These are phyloP conservation scores for Amanita subjunquillea DNA, from an alignment of 768 basidiomycete species.

Conservation along the genomic window DNA sequence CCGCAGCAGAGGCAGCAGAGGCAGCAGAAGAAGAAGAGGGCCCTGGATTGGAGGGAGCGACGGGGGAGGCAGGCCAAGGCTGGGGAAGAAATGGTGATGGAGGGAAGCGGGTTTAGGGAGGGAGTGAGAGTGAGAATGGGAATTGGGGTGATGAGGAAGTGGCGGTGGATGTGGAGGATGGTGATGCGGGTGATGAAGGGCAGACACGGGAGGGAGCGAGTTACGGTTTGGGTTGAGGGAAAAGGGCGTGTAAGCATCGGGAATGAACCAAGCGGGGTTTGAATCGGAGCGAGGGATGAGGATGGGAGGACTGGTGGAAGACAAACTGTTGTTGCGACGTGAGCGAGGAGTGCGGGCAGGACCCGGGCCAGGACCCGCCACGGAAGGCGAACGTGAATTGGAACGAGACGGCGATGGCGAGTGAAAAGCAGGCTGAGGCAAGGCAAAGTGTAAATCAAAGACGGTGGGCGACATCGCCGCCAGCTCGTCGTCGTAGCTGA, in stretches of 20 bases:
- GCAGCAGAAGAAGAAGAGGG: too few species aligned
- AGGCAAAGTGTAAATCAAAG: slow-evolving; percentile 33
- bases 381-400: slow-evolving; percentile 6
- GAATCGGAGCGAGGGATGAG: slow-evolving; percentile 43
- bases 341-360: slow-evolving; percentile 45
- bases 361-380: slow-evolving; percentile 19
- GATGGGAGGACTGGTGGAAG: slow-evolving; percentile 51
- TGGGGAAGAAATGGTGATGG: neutral
- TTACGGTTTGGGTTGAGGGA: neutral
- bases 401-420: slow-evolving; percentile 7
- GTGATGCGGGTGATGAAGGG: slow-evolving; percentile 30
- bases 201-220: neutral
- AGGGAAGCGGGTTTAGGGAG: neutral
- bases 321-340: slow-evolving; percentile 51
- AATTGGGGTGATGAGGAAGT: slow-evolving; percentile 13
- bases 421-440: slow-evolving; percentile 16
- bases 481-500: neutral
- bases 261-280: slow-evolving; percentile 8
- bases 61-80: neutral
- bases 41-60: neutral
- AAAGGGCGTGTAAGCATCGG: slow-evolving; percentile 5
- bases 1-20: neutral
- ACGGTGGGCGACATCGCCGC: neutral
- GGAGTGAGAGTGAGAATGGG: slow-evolving; percentile 13
- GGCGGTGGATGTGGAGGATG: slow-evolving; percentile 23